These are phyloP conservation scores for maize (Zea mays) DNA, from an alignment of 176 grass and related monocot genomes.

Conservation along the genomic window Zm-B73-REFERENCE-NAM-5.0 NC_050097.1:28352001-28352500, in stretches of 20 bases:
- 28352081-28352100: conserved; percentile 57
- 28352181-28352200: background rate
- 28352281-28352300: conserved; percentile 12
- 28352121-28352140: conserved; percentile 26
- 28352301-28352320: background rate
- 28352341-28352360: background rate
- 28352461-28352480: conserved; percentile 12
- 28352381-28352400: background rate
- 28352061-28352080: conserved; percentile 66
- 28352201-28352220: background rate
- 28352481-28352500: background rate
- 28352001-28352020: conserved; percentile 58
- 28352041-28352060: conserved; percentile 82
- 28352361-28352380: background rate
- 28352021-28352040: conserved; percentile 73
- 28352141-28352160: conserved; percentile 1
- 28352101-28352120: conserved; percentile 56
- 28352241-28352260: conserved; percentile 5
- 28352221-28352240: background rate
- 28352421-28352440: background rate
- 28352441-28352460: background rate
- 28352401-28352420: background rate
- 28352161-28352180: conserved; percentile 9
- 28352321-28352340: background rate
- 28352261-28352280: background rate